These are phyloP conservation scores for Dichotomopilus funicola DNA, from an alignment of 2,329 filamentous ascomycete species.

Conservation along the genomic window DNA sequence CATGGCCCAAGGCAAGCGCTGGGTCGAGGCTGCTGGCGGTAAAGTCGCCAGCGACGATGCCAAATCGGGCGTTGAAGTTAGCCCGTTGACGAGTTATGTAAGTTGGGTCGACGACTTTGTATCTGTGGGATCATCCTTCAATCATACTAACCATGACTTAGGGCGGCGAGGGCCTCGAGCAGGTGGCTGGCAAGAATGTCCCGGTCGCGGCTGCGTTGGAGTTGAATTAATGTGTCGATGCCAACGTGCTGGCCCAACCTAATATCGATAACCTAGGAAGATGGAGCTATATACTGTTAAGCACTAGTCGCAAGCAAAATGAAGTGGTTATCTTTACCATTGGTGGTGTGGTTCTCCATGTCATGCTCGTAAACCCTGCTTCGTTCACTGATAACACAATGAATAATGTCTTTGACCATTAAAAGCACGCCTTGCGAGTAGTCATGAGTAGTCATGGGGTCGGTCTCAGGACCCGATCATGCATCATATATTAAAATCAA, in stretches of 20 bases:
- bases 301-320: too few species aligned
- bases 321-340: too few species aligned
- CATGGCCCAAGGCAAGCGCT: conserved; percentile 80
- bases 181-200: conserved; percentile 47
- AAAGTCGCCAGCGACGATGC: conserved; percentile 59
- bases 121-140: not conserved
- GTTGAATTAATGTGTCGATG: conserved; percentile 28
- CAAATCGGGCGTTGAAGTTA: conserved; percentile 74
- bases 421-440: too few species aligned
- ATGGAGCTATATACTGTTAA: too few species aligned
- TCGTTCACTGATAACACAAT: too few species aligned
- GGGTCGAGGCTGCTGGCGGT: conserved; percentile 74
- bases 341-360: too few species aligned
- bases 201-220: conserved; percentile 48
- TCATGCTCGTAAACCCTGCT: too few species aligned
- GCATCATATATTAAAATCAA: too few species aligned
- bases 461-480: too few species aligned
- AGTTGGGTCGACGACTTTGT: conserved; percentile 37
- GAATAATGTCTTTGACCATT: too few species aligned
- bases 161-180: conserved; percentile 58
- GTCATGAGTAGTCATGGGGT: too few species aligned
- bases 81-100: conserved; percentile 91
- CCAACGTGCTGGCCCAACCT: not conserved
- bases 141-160: conserved; percentile 23
- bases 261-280: not conserved